phyloP scores from a whole-genome alignment of 2,329 filamentous ascomycete genomes.

The Cladophialophora carrionii region DNA sequence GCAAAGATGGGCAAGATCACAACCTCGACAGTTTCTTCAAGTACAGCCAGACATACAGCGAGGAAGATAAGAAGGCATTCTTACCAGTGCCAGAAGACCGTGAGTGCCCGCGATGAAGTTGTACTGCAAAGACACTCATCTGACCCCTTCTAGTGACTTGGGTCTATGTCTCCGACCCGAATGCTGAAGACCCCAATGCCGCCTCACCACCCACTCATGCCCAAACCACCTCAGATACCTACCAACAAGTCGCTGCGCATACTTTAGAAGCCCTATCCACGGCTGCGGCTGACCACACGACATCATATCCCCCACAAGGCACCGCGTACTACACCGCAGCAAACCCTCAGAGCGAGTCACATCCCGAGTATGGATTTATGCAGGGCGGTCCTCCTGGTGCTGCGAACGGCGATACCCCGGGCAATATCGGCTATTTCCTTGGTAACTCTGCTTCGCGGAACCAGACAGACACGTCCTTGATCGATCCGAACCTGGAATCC shows the following conservation, averaged over 20 bases:
- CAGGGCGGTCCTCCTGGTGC: conserved; percentile 11
- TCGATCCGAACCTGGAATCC: conserved; percentile 35
- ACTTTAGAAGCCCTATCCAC: conserved; percentile 32
- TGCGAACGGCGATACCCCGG: conserved; percentile 12
- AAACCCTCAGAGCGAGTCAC: conserved; percentile 18
- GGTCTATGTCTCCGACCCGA: conserved; percentile 31
- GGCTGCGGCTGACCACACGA: conserved; percentile 27
- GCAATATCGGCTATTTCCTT: conserved; percentile 22
- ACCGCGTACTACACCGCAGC: conserved; percentile 33
- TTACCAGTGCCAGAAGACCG: conserved; percentile 31
- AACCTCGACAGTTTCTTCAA: conserved; percentile 30
- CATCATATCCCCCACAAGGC: conserved; percentile 27
- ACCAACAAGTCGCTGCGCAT: conserved; percentile 33
- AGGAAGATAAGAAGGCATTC: conserved; percentile 27
- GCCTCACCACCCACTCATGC: conserved; percentile 23
- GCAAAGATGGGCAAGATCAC: conserved; percentile 24
- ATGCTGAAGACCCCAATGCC: conserved; percentile 24
- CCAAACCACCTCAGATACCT: conserved; percentile 19
- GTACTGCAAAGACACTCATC: conserved; percentile 2
- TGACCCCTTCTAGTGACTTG: conserved; percentile 29
- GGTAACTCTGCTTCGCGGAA: conserved; percentile 19
- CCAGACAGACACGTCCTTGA: conserved; percentile 30
- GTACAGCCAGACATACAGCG: conserved; percentile 28
- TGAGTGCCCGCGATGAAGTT: conserved; percentile 12
- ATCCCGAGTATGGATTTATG: conserved; percentile 34